Percentiles rank a stretch among this genome's conserved stretches.
phyloP scores from a whole-genome alignment of 139 green algal species.

The Spirogloea muscicola region DNA sequence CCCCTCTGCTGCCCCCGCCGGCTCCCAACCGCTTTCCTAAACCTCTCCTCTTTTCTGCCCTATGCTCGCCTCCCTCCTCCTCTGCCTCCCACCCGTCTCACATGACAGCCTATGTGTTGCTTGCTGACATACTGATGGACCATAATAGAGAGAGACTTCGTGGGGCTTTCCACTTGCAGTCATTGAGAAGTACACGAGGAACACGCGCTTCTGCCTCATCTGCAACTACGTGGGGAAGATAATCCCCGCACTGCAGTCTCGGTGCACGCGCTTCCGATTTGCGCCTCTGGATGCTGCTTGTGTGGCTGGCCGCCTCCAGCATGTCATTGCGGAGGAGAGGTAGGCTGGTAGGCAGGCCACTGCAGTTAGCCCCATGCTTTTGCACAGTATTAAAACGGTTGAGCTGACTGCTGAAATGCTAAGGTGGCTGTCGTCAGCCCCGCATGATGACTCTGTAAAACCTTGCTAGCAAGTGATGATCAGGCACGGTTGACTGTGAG shows the following conservation, averaged over 20 bases:
- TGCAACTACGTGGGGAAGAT: slow-evolving; percentile 98
- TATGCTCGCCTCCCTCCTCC: neutral
- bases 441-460: too few species aligned
- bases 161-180: slow-evolving; percentile 57
- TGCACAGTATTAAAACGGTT: too few species aligned
- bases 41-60: neutral
- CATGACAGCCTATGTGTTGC: neutral
- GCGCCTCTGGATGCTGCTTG: slow-evolving; percentile 69
- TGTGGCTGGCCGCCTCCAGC: slow-evolving; percentile 68
- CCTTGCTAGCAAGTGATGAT: too few species aligned
- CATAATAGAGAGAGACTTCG: too few species aligned
- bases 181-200: slow-evolving; percentile 97
- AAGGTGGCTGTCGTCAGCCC: too few species aligned
- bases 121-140: too few species aligned
- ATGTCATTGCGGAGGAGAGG: slow-evolving; percentile 72
- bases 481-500: too few species aligned
- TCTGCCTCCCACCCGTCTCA: neutral
- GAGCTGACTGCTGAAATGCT: too few species aligned
- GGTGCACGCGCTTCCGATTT: slow-evolving; percentile 96
- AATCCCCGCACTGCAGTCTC: slow-evolving; percentile 92
- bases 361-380: neutral
- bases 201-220: slow-evolving; percentile 97
- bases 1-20: neutral
- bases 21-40: neutral
- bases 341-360: too few species aligned